A percentile compares a stretch with the other conserved stretches of the same genome.
Conservation (phyloP, 192 early-diverging fungal species). For the Podochytrium sp. region DNA sequence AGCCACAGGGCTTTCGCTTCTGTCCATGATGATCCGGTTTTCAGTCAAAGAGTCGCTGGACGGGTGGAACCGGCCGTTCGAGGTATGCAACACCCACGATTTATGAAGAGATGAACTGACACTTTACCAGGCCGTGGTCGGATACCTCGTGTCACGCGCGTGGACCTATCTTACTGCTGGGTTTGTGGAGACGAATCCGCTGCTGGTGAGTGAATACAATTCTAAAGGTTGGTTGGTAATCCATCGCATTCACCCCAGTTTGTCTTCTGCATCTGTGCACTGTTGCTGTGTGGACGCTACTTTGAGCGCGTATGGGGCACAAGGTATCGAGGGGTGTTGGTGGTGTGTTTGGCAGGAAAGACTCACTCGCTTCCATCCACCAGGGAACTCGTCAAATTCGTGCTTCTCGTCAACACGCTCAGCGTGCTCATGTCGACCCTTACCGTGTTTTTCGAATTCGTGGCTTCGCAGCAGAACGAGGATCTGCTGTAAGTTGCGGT, state of each 20-base stretch:
- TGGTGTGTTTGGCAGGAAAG: not conserved
- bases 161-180: conserved; percentile 69
- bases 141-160: conserved; percentile 25
- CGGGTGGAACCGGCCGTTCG: conserved; percentile 30
- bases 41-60: not conserved
- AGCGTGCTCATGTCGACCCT: conserved; percentile 60
- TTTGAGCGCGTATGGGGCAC: conserved; percentile 85
- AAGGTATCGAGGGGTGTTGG: conserved; percentile 25
- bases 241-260: conserved; percentile 34
- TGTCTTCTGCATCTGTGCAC: conserved; percentile 39
- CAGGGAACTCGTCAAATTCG: conserved; percentile 72
- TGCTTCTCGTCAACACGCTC: conserved; percentile 57
- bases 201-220: conserved; percentile 42
- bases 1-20: conserved; percentile 25
- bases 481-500: conserved; percentile 52
- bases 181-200: conserved; percentile 57
- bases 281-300: conserved; percentile 72
- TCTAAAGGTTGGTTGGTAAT: not conserved
- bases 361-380: not conserved
- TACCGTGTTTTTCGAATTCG: conserved; percentile 60
- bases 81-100: conserved; percentile 5
- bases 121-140: conserved; percentile 17
- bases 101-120: not conserved
- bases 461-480: conserved; percentile 57
- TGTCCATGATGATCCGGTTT: conserved; percentile 5